Evolutionary conservation across 306 rosid species (phyloP).

Genomic region (Chamaecrista fasciculata): DNA sequence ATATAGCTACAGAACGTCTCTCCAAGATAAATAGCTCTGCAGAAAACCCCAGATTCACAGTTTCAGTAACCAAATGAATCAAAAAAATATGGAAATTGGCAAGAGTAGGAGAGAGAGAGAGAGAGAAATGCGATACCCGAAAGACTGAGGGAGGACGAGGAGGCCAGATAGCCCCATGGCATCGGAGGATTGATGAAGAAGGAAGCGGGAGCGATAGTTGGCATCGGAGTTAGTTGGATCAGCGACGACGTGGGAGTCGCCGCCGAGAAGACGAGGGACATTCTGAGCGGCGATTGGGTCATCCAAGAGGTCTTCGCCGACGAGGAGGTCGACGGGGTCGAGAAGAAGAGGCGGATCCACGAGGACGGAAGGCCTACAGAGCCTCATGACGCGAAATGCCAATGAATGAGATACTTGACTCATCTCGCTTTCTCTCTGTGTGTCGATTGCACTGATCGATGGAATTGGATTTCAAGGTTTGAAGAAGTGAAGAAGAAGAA

Average conservation of each 20-base stretch:
- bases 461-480: not conserved
- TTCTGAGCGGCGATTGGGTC: slow-evolving; percentile 55
- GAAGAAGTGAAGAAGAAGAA: too few species aligned
- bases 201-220: slow-evolving; percentile 64
- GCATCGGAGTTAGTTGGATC: slow-evolving; percentile 54
- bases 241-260: slow-evolving; percentile 5
- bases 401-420: slow-evolving; percentile 68
- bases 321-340: slow-evolving; percentile 75
- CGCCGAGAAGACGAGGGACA: slow-evolving; percentile 41
- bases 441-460: not conserved
- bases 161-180: slow-evolving; percentile 92
- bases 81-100: not conserved
- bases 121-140: slow-evolving; percentile 49
- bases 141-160: slow-evolving; percentile 97
- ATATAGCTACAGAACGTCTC: slow-evolving; percentile 96
- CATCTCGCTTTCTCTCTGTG: slow-evolving; percentile 26
- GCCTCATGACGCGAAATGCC: slow-evolving; percentile 91
- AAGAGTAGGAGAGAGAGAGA: not conserved
- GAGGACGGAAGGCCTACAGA: slow-evolving; percentile 84
- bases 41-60: not conserved
- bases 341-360: slow-evolving; percentile 83
- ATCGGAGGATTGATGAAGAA: slow-evolving; percentile 69
- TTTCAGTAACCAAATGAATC: not conserved
- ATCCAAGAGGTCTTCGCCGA: slow-evolving; percentile 85
- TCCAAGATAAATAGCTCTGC: slow-evolving; percentile 93